These are phyloP conservation scores for Coniophora puteana DNA, from an alignment of 1,284 basidiomycete species.

Conservation along the genomic window DNA sequence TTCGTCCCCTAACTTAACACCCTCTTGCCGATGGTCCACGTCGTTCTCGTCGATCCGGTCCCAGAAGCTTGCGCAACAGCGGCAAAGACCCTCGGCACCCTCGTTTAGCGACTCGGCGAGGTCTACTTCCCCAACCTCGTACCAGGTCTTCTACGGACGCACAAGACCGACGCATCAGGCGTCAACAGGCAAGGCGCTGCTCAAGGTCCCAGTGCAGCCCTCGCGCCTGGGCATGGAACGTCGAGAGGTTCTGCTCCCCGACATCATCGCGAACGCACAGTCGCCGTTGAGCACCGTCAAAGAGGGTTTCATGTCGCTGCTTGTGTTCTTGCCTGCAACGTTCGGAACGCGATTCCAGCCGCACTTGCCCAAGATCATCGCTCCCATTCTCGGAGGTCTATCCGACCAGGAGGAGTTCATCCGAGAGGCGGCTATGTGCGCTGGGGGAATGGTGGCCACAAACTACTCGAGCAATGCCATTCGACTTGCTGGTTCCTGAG, in stretches of 20 bases:
- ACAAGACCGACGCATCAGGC: slow-evolving; percentile 92
- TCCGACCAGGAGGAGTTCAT: slow-evolving; percentile 95
- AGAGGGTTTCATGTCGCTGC: slow-evolving; percentile 97
- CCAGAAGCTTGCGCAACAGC: slow-evolving; percentile 97
- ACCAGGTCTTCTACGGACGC: slow-evolving; percentile 82
- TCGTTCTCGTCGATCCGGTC: slow-evolving; percentile 92
- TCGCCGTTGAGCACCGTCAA: slow-evolving; percentile 90
- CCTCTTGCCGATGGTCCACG: slow-evolving; percentile 88
- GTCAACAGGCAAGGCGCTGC: slow-evolving; percentile 98
- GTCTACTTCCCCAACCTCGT: slow-evolving; percentile 95
- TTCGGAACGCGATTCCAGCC: slow-evolving; percentile 97
- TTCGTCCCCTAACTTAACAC: slow-evolving; percentile 93
- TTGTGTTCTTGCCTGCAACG: slow-evolving; percentile 95
- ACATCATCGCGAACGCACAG: slow-evolving; percentile 90
- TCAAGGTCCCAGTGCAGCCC: slow-evolving; percentile 94
- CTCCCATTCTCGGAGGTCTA: slow-evolving; percentile 90
- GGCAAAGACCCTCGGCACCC: slow-evolving; percentile 94
- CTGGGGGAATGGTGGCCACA: slow-evolving; percentile 96
- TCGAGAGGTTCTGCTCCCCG: slow-evolving; percentile 91
- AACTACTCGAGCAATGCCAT: slow-evolving; percentile 94
- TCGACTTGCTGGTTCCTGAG: slow-evolving; percentile 91
- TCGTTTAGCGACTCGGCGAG: slow-evolving; percentile 96
- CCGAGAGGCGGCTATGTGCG: slow-evolving; percentile 95
- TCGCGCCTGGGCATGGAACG: slow-evolving; percentile 98
- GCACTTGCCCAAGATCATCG: slow-evolving; percentile 91